phyloP scores from a whole-genome alignment of 768 basidiomycete species.

The Lentinula sp. region DNA sequence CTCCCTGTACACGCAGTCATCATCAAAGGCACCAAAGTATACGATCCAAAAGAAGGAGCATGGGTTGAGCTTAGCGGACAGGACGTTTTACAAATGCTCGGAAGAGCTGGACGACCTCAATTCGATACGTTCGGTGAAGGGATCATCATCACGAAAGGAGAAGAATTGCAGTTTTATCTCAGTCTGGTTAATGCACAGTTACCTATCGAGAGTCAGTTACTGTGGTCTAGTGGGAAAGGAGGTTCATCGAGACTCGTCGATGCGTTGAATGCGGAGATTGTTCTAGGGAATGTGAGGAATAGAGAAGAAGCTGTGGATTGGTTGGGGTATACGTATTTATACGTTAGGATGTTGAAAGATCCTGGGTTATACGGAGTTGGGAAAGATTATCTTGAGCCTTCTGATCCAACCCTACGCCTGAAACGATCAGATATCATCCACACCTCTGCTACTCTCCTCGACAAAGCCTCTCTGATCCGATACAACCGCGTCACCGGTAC shows the following conservation, averaged over 20 bases:
- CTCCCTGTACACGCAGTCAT: slow-evolving; percentile 96
- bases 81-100: slow-evolving; percentile 98
- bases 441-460: slow-evolving; percentile 86
- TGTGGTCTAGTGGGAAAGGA: slow-evolving; percentile 21
- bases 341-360: slow-evolving; percentile 22
- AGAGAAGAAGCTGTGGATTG: slow-evolving; percentile 97
- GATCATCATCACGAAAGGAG: slow-evolving; percentile 96
- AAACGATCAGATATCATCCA: slow-evolving; percentile 94
- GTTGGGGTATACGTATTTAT: slow-evolving; percentile 94
- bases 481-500: slow-evolving; percentile 86
- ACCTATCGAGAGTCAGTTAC: slow-evolving; percentile 95
- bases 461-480: slow-evolving; percentile 91
- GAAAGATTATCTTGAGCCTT: slow-evolving; percentile 38
- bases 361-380: not conserved
- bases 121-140: slow-evolving; percentile 95
- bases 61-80: slow-evolving; percentile 96
- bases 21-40: slow-evolving; percentile 99
- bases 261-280: slow-evolving; percentile 95
- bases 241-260: slow-evolving; percentile 65
- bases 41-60: slow-evolving; percentile 96
- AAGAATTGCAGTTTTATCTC: slow-evolving; percentile 95
- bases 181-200: slow-evolving; percentile 95
- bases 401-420: slow-evolving; percentile 71
- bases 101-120: slow-evolving; percentile 94
- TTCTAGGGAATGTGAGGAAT: slow-evolving; percentile 90